Evolutionary conservation across 176 grass and related monocot genomes (phyloP).

Genomic region (Metroxylon sagu): DNA sequence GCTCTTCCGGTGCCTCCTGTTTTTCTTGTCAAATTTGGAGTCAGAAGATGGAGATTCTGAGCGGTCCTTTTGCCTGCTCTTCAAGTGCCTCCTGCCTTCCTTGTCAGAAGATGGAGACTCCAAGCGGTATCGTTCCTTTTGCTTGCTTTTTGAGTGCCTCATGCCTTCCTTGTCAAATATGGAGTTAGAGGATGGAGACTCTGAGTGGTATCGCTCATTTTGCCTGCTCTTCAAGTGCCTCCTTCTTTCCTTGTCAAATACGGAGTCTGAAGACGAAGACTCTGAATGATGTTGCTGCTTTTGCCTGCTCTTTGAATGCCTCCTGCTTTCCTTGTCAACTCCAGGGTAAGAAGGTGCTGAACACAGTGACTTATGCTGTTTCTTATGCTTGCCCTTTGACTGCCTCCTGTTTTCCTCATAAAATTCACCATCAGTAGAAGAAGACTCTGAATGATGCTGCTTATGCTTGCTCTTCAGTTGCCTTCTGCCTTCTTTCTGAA

Average conservation of each 20-base stretch:
- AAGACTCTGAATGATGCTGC: conserved; percentile 16
- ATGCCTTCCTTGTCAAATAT: not conserved
- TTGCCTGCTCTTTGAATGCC: conserved; percentile 23
- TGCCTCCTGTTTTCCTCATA: conserved; percentile 27
- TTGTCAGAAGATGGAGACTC: too few relatives aligned
- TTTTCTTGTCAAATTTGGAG: too few relatives aligned
- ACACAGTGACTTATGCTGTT: conserved; percentile 18
- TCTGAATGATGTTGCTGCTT: conserved; percentile 5
- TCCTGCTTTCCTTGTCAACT: conserved; percentile 22
- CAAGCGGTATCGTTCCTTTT: not conserved
- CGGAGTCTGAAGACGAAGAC: conserved; percentile 14
- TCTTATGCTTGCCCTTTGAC: conserved; percentile 37
- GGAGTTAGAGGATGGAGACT: conserved; percentile 15
- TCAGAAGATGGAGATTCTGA: too few relatives aligned
- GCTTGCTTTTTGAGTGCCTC: too few relatives aligned
- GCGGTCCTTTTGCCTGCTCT: too few relatives aligned
- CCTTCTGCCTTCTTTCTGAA: not conserved
- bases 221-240: conserved; percentile 27
- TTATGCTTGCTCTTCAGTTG: conserved; percentile 1
- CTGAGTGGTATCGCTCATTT: conserved; percentile 6
- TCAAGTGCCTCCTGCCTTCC: too few relatives aligned
- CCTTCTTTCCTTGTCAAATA: conserved; percentile 20
- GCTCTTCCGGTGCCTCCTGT: too few relatives aligned
- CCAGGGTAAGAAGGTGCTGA: conserved; percentile 38
- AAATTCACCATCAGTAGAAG: conserved; percentile 37